Evolutionary conservation across 192 early-diverging fungal genomes (phyloP).

Genomic region (Coemansia sp.): DNA sequence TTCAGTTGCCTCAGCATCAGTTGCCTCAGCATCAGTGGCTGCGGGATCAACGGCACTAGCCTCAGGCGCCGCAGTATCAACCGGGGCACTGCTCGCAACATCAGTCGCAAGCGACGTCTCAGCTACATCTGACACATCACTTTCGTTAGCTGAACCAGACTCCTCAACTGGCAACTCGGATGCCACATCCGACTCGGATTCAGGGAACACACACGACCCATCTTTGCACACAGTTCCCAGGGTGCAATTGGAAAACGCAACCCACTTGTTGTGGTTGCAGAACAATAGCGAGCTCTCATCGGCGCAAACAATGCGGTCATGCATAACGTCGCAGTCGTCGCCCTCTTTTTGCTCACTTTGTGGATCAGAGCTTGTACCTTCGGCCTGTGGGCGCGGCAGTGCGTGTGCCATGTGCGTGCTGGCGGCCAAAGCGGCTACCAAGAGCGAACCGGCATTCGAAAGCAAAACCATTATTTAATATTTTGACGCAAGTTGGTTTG

Average conservation of each 20-base stretch:
- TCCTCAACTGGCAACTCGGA: neutral
- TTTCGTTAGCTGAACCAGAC: conserved; percentile 6
- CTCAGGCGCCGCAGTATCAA: neutral
- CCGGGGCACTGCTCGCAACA: neutral
- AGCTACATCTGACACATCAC: conserved; percentile 12
- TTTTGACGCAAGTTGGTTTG: neutral
- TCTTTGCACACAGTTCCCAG: conserved; percentile 34
- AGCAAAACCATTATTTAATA: conserved; percentile 28
- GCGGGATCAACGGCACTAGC: neutral
- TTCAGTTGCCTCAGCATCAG: neutral
- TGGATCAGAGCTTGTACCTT: conserved; percentile 14
- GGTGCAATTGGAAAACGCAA: conserved; percentile 27
- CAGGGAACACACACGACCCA: conserved; percentile 24
- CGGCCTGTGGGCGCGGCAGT: conserved; percentile 17
- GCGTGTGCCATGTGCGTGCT: conserved; percentile 17
- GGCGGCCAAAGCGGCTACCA: conserved; percentile 18
- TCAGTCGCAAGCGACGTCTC: neutral
- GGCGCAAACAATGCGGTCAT: conserved; percentile 30
- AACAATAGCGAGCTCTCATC: conserved; percentile 24
- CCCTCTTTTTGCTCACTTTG: conserved; percentile 13
- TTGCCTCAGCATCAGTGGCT: conserved; percentile 3
- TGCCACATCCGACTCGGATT: neutral
- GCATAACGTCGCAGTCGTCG: conserved; percentile 15
- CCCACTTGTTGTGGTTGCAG: conserved; percentile 38
- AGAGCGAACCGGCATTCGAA: conserved; percentile 24